Percentiles rank a stretch among this genome's conserved stretches.
Evolutionary conservation across 2,329 filamentous ascomycete genomes (phyloP).

Genomic region (Botrytis byssoidea): DNA sequence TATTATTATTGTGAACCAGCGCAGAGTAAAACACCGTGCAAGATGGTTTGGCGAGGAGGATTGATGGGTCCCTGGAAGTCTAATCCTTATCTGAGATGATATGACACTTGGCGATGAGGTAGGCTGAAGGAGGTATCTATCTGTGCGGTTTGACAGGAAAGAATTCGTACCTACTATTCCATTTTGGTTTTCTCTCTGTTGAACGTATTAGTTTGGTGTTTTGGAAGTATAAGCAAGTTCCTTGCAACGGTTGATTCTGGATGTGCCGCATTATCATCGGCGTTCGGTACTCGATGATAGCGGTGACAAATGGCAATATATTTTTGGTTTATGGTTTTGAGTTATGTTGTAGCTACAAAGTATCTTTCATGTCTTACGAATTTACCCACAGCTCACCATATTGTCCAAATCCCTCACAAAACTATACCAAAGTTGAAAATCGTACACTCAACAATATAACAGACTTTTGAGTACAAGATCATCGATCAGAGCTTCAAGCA

Average conservation of each 20-base stretch:
- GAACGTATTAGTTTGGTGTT: not conserved
- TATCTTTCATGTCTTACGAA: not conserved
- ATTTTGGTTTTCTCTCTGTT: not conserved
- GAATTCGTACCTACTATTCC: not conserved
- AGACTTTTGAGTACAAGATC: no score
- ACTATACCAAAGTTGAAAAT: no score
- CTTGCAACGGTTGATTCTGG: not conserved
- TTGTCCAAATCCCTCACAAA: not conserved
- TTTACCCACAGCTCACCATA: not conserved
- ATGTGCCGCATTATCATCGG: not conserved
- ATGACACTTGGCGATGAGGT: not conserved
- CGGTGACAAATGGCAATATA: constrained; percentile 10
- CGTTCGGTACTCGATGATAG: constrained; percentile 3
- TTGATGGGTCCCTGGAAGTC: constrained; percentile 7
- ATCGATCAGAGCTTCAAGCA: not conserved
- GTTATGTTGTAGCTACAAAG: not conserved
- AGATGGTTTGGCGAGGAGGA: constrained; percentile 13
- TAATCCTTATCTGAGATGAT: constrained; percentile 5
- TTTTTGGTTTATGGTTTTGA: not conserved
- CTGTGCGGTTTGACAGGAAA: not conserved
- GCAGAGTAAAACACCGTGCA: constrained; percentile 1
- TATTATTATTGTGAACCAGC: constrained; percentile 15
- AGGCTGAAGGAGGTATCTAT: not conserved
- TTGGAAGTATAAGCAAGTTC: not conserved
- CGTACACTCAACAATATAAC: not conserved